These are phyloP conservation scores for Verticillium nubilum DNA, from an alignment of 2,329 filamentous ascomycete species.

Conservation along the genomic window DNA sequence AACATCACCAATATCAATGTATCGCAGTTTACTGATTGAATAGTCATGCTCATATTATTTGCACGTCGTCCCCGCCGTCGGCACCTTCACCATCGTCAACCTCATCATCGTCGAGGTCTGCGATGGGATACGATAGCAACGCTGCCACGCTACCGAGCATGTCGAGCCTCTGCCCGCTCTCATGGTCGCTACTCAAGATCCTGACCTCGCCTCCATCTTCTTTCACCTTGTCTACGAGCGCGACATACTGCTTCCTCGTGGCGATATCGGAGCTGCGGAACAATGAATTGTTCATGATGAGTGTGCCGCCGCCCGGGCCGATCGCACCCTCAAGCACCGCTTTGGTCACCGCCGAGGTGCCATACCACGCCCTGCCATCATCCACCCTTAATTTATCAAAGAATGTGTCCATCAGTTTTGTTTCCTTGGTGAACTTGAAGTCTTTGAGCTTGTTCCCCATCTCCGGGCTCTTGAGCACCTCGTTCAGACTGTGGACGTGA, in stretches of 20 bases:
- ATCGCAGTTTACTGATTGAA: not conserved
- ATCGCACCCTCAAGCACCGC: constrained; percentile 86
- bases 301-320: constrained; percentile 74
- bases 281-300: constrained; percentile 81
- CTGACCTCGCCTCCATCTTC: constrained; percentile 81
- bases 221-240: constrained; percentile 81
- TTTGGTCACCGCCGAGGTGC: constrained; percentile 71
- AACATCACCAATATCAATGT: not conserved
- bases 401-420: constrained; percentile 78
- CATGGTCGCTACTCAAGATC: constrained; percentile 88
- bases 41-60: not conserved
- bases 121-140: constrained; percentile 82
- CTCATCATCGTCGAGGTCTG: constrained; percentile 71
- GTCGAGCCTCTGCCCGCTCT: constrained; percentile 82
- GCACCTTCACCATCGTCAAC: constrained; percentile 30
- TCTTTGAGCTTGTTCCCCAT: constrained; percentile 74
- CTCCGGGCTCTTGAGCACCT: constrained; percentile 77
- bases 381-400: constrained; percentile 73
- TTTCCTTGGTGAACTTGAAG: constrained; percentile 83
- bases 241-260: constrained; percentile 74
- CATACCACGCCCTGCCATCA: constrained; percentile 88
- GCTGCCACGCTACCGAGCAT: constrained; percentile 84
- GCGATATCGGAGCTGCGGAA: constrained; percentile 79
- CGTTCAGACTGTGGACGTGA: constrained; percentile 80
- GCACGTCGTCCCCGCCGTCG: not conserved